phyloP scores from a whole-genome alignment of 495 filamentous ascomycete species.

The Filosporella fistucella region DNA sequence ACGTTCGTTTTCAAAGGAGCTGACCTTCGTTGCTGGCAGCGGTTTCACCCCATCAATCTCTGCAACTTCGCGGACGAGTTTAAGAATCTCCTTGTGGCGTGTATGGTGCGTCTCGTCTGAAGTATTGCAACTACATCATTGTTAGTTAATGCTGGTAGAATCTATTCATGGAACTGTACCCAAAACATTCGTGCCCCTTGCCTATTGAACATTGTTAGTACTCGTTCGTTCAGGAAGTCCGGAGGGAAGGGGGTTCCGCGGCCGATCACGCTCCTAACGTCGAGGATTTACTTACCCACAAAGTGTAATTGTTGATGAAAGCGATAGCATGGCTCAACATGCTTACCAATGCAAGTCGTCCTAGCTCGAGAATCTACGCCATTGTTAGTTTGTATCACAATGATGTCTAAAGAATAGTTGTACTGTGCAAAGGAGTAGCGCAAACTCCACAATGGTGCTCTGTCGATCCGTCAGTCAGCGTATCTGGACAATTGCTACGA shows the following conservation, averaged over 20 bases:
- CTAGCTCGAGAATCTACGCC: slow-evolving; percentile 20
- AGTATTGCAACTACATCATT: slow-evolving; percentile 17
- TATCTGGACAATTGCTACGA: not conserved
- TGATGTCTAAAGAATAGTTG: not conserved
- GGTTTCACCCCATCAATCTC: slow-evolving; percentile 7
- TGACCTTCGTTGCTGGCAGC: not conserved
- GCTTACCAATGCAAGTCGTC: slow-evolving; percentile 22
- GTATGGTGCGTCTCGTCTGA: slow-evolving; percentile 24
- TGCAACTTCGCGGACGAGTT: slow-evolving; percentile 14
- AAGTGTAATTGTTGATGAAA: slow-evolving; percentile 26
- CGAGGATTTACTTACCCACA: slow-evolving; percentile 21
- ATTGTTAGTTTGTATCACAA: slow-evolving; percentile 1
- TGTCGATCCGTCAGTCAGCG: slow-evolving; percentile 2
- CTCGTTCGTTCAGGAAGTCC: too few species aligned
- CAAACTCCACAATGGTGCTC: slow-evolving; percentile 27
- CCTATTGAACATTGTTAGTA: too few species aligned
- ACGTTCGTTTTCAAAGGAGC: not conserved
- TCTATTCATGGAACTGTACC: slow-evolving; percentile 3
- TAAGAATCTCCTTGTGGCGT: slow-evolving; percentile 23
- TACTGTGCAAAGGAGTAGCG: slow-evolving; percentile 22
- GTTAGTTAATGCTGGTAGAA: not conserved
- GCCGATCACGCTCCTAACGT: too few species aligned
- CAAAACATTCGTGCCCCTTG: slow-evolving; percentile 25
- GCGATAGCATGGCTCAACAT: slow-evolving; percentile 25
- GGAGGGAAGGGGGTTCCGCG: too few species aligned